These are phyloP conservation scores for Ophidiomyces ophidiicola DNA, from an alignment of 2,329 filamentous ascomycete species.

Conservation along the genomic window DNA sequence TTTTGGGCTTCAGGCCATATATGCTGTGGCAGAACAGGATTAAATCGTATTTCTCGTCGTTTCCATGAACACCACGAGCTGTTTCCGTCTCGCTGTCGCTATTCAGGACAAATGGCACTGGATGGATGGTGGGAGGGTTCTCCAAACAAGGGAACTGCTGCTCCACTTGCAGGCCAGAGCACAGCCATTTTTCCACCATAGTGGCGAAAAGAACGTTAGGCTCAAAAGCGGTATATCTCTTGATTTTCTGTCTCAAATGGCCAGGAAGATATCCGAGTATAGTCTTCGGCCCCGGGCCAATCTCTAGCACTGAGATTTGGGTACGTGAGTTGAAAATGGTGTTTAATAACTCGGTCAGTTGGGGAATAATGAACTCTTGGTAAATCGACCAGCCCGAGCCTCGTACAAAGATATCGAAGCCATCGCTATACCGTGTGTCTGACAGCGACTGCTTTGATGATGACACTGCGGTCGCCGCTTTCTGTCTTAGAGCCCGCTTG, in stretches of 20 bases:
- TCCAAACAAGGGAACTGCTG: constrained; percentile 35
- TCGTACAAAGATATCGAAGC: constrained; percentile 36
- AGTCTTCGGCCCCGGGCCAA: constrained; percentile 47
- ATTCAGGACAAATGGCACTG: constrained; percentile 30
- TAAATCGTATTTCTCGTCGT: constrained; percentile 39
- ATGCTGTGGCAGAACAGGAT: constrained; percentile 53
- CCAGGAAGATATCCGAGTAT: constrained; percentile 41
- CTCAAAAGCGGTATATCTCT: constrained; percentile 45
- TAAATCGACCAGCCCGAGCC: constrained; percentile 33
- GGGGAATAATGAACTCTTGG: constrained; percentile 42
- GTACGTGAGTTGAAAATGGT: constrained; percentile 32
- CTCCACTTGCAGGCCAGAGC: constrained; percentile 18
- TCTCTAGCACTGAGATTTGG: constrained; percentile 45
- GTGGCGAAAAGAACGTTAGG: constrained; percentile 39
- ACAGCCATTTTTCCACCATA: constrained; percentile 35
- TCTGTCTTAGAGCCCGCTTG: constrained; percentile 31
- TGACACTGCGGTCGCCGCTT: constrained; percentile 18
- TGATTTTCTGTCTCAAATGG: constrained; percentile 33
- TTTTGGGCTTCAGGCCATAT: constrained; percentile 46
- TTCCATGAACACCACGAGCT: constrained; percentile 16
- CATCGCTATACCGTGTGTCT: constrained; percentile 39
- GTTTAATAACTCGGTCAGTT: constrained; percentile 34
- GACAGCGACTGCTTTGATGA: constrained; percentile 29
- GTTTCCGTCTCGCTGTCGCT: constrained; percentile 16
- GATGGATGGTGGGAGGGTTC: constrained; percentile 30